A percentile compares a stretch with the other conserved stretches of the same genome.
Conservation (phyloP, 306 rosid genomes). For the Chamaecrista fasciculata region DNA sequence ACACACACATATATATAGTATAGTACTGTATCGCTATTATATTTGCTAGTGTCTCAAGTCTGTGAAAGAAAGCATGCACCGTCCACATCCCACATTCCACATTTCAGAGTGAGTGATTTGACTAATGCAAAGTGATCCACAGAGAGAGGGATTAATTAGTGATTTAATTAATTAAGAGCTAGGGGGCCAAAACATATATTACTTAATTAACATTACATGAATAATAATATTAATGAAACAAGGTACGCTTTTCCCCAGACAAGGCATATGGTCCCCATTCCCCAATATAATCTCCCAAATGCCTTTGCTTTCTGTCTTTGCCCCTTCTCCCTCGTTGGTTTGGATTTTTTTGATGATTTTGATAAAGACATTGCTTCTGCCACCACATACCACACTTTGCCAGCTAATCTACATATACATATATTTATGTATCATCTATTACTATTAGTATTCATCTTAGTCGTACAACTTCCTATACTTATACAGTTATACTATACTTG, state of each 20-base stretch:
- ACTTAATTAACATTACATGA: too few relatives aligned
- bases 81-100: neutral
- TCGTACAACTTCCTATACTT: neutral
- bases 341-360: constrained; percentile 31
- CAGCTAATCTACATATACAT: constrained; percentile 12
- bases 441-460: too few relatives aligned
- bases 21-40: too few relatives aligned
- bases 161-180: neutral
- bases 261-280: constrained; percentile 7
- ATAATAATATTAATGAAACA: neutral
- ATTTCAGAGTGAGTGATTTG: constrained; percentile 11
- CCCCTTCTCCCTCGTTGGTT: neutral
- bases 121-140: constrained; percentile 15
- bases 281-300: neutral
- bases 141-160: neutral
- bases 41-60: neutral
- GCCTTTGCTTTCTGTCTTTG: neutral
- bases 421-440: neutral
- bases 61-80: neutral
- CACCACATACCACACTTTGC: constrained; percentile 17
- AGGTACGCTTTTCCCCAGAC: constrained; percentile 23
- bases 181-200: neutral
- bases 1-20: too few relatives aligned
- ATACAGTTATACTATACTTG: neutral
- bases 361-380: constrained; percentile 35